Evolutionary conservation across 345 rosid genomes (phyloP).

Genomic region (Melaleuca alternifolia): DNA sequence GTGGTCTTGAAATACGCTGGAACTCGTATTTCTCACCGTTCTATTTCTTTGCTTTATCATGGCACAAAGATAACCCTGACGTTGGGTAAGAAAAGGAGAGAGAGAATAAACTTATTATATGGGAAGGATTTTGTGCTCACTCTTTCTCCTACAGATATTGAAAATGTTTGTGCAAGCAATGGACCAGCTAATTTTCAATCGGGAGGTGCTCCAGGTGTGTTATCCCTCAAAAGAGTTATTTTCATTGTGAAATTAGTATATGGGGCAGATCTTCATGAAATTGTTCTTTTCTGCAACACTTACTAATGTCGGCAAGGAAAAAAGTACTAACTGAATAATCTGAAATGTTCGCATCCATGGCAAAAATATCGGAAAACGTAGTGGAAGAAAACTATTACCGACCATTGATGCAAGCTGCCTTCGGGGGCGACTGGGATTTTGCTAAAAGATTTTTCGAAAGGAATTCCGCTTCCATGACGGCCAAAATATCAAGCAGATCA

Average conservation of each 20-base stretch:
- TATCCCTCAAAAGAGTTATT: neutral
- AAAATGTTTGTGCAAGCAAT: fast-evolving
- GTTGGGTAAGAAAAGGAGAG: too few relatives aligned
- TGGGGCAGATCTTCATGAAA: neutral
- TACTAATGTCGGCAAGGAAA: neutral
- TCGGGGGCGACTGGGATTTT: neutral
- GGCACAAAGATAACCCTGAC: too few relatives aligned
- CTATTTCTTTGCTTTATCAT: too few relatives aligned
- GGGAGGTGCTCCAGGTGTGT: neutral
- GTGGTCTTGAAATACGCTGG: neutral
- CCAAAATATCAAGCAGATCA: too few relatives aligned
- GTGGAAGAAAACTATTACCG: neutral
- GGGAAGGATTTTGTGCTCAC: too few relatives aligned
- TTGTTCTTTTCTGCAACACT: neutral
- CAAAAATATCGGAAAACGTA: neutral
- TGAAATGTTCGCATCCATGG: neutral
- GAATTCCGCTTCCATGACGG: neutral
- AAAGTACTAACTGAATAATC: neutral
- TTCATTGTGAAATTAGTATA: fast-evolving
- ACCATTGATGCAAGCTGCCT: neutral
- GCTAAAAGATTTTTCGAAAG: neutral
- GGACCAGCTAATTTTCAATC: neutral
- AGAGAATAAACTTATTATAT: too few relatives aligned
- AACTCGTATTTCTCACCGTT: too few relatives aligned
- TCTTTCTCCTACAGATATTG: neutral